Conservation (phyloP, 441 rosid species). For the Flueggea neowawraea region DNA sequence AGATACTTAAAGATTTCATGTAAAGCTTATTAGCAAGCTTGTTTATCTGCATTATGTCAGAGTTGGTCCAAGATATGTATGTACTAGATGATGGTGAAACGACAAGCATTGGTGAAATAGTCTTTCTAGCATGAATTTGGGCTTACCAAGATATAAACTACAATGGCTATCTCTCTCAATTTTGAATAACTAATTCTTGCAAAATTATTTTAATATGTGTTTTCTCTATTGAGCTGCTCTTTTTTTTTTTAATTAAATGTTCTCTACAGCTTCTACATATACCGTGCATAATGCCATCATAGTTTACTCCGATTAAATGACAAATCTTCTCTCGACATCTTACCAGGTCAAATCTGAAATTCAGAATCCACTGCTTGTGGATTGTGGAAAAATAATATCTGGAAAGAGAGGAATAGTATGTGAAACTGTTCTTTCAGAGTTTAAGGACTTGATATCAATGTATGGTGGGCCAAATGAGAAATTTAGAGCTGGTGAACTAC, state of each 20-base stretch:
- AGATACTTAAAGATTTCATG: no score
- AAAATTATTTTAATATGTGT: no score
- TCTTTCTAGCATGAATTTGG: no score
- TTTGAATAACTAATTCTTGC: no score
- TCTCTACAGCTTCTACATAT: not conserved
- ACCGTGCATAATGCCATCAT: not conserved
- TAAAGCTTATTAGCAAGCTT: no score
- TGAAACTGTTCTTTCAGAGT: constrained; percentile 64
- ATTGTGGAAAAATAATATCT: constrained; percentile 35
- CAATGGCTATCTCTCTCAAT: no score
- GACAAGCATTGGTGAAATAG: no score
- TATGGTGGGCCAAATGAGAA: constrained; percentile 84
- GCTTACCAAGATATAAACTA: no score
- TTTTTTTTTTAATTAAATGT: not conserved
- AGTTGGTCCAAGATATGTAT: no score
- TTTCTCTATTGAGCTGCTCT: not conserved
- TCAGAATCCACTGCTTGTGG: constrained; percentile 51
- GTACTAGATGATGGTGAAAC: no score
- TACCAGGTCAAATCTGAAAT: constrained; percentile 72
- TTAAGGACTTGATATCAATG: constrained; percentile 67
- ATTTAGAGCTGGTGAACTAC: constrained; percentile 56
- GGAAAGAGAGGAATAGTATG: constrained; percentile 77
- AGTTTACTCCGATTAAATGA: not conserved
- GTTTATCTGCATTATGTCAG: no score
- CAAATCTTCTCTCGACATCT: constrained; percentile 15